Evolutionary conservation across 768 basidiomycete species (phyloP), one percentile per base, ranked within the genome.

Genomic region (Holtermannia corniformis): DNA sequence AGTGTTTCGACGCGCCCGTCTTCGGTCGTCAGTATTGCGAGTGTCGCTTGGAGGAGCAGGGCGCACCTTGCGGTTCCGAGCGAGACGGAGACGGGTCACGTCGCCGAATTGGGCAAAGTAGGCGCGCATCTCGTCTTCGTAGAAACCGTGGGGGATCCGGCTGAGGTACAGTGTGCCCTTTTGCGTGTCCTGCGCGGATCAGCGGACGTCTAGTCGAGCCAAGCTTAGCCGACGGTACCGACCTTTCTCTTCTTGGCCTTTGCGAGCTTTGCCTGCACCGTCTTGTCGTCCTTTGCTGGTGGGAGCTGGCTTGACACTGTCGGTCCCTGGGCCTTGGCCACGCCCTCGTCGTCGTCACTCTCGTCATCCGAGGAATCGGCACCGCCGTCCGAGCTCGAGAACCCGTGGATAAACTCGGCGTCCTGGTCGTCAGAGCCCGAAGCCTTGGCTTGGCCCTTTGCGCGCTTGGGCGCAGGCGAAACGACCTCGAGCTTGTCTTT

Each of bases 1-100:
- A 97, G 72, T 96, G 93, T 74, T 96, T 99, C 44, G 93, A 93
- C 57, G 80, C 80, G 50, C 95, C 95, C 13, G 90, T 93, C 92
- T 96, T 10, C 13, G 12, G 1, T 41, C 41, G 52, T n/a, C 25
- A 22, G 22, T 11, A 16, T 25, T 14, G 26, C 16, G 20, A 4
- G 2, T 42, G 44, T 1, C 11, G 40, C 7, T 46, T 16, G n/a
- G 51, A 48, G 4, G 16, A 47, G 20, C 4, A 47, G 16, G 12
- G 50, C 71, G 55, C 21, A 75, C 93, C 81, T 84, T 87, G 77
- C 90, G 91, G 71, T 92, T 99, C 55, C 95, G 81, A 3, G 92
- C 93, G 14, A 99, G 74, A 5, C 95, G 81, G 23, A 96, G 68
- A 44, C 93, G 83, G 16, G 87, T 84, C 22, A 99, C 82, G 41